Conservation (phyloP, 371 early-diverging fungal genomes). For the Mortierella sp. region DNA sequence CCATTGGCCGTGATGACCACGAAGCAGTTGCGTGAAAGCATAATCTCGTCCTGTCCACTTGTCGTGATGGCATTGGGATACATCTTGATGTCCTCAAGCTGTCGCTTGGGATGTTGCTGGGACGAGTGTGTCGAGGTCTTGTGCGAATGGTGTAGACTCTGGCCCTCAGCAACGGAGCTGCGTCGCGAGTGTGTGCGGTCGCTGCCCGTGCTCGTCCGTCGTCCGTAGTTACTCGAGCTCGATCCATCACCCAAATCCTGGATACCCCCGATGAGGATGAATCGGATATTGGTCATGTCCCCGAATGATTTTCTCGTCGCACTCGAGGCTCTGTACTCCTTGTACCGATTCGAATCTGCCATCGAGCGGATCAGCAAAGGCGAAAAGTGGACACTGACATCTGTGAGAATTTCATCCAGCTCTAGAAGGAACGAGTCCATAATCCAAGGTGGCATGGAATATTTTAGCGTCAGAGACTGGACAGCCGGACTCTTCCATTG, state of each 20-base stretch:
- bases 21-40: slow-evolving; percentile 66
- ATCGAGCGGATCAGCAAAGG: slow-evolving; percentile 55
- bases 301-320: slow-evolving; percentile 48
- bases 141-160: slow-evolving; percentile 51
- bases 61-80: slow-evolving; percentile 39
- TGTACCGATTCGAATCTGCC: slow-evolving; percentile 39
- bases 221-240: slow-evolving; percentile 46
- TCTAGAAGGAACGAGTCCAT: slow-evolving; percentile 59
- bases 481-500: slow-evolving; percentile 69
- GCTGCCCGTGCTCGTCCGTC: slow-evolving; percentile 60
- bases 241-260: slow-evolving; percentile 64
- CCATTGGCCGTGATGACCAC: slow-evolving; percentile 66
- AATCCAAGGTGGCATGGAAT: slow-evolving; percentile 63
- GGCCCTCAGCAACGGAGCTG: slow-evolving; percentile 58
- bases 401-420: slow-evolving; percentile 55
- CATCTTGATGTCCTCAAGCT: slow-evolving; percentile 56
- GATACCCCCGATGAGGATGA: slow-evolving; percentile 65
- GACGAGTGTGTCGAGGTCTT: slow-evolving; percentile 54
- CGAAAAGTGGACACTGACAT: slow-evolving; percentile 54
- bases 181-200: slow-evolving; percentile 58
- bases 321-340: slow-evolving; percentile 52
- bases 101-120: slow-evolving; percentile 45
- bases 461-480: slow-evolving; percentile 55
- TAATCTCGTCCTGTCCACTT: slow-evolving; percentile 38
- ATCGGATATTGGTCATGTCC: slow-evolving; percentile 57